A percentile compares a stretch with the other conserved stretches of the same genome.
These are phyloP conservation scores for Trichoderma simmonsii DNA, from an alignment of 2,329 filamentous ascomycete genomes.

Conservation along the genomic window DNA sequence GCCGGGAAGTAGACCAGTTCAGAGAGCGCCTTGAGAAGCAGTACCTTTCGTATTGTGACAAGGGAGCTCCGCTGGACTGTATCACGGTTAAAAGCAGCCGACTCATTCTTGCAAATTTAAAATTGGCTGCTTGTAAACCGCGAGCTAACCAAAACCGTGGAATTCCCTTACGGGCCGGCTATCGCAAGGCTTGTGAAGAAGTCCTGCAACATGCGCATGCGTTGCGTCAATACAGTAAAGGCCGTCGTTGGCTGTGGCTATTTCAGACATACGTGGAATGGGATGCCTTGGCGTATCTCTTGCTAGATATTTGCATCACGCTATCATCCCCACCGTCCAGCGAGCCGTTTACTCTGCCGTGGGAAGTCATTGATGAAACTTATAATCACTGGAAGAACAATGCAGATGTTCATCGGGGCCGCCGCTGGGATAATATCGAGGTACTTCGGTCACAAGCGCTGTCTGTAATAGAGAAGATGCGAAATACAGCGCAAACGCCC, in stretches of 20 bases:
- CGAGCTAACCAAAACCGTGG: constrained; percentile 50
- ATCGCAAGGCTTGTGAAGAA: constrained; percentile 8
- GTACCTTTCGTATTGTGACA: neutral
- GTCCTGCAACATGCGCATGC: constrained; percentile 12
- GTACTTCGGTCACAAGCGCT: constrained; percentile 2
- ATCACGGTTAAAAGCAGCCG: neutral
- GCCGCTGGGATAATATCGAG: constrained; percentile 19
- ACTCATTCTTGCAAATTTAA: constrained; percentile 1
- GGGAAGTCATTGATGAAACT: constrained; percentile 10
- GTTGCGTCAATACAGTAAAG: constrained; percentile 15
- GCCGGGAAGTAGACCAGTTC: neutral
- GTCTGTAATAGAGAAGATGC: neutral
- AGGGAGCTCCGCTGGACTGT: neutral
- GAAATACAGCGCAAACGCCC: neutral
- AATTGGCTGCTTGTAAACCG: neutral
- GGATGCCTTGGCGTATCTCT: constrained; percentile 60
- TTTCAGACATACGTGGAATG: constrained; percentile 64
- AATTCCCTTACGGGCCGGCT: neutral
- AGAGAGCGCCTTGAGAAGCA: constrained; percentile 3
- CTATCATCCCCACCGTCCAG: neutral
- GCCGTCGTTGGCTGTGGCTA: constrained; percentile 59
- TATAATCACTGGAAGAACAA: constrained; percentile 18
- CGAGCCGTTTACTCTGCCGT: neutral
- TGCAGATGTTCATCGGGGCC: constrained; percentile 5
- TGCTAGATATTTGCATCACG: constrained; percentile 52